Base-by-base conservation (phyloP, 1,284 basidiomycete genomes). In the Fistulinella staudtii region DNA sequence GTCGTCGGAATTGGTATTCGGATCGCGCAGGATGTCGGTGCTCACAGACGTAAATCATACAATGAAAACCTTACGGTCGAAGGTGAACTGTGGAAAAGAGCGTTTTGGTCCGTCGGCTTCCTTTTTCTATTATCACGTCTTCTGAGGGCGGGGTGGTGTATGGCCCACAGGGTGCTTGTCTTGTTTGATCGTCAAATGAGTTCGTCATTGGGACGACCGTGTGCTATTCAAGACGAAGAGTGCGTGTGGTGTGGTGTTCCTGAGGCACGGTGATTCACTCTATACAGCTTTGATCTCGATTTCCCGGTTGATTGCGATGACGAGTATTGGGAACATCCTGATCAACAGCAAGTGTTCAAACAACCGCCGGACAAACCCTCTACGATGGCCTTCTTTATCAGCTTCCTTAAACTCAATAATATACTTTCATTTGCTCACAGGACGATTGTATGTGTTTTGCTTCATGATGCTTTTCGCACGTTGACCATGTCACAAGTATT, bases 161-260 rank as follows among this genome's bases (percentile, higher is more conserved):
- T n/a, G 23, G 3, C 25, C 13, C n/a, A 13, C 28, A 85, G 82
- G 82, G 71, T 78, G 4, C 69, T 88, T 1, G 73, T 86, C 3
- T 68, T 70, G 21, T 66, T 84, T 52, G 86, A 89, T 58, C 71
- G 86, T 31, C 63, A 74, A 44, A 72, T 79, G 43, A 88, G 87
- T 53, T 75, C 83, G 4, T 76, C 76, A 1, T 71, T 93, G 15
- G 92, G 91, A 9, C 71, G 91, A 20, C 87, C 90, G 0, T 84
- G 87, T 58, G 85, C 85, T 3, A 80, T 92, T 35, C 85, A 90
- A 47, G 89, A 92, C 49, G 88, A 91, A 60, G 91, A 93, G 86
- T 88, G 7, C n/a, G 2, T 30, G n/a, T 33, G 35, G 23, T 27
- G 14, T 25, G n/a, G n/a, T n/a, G n/a, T n/a, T n/a, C n/a, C n/a